Conservation (phyloP, 2,329 filamentous ascomycete genomes). For the Tolypocladium endophyticum region DNA sequence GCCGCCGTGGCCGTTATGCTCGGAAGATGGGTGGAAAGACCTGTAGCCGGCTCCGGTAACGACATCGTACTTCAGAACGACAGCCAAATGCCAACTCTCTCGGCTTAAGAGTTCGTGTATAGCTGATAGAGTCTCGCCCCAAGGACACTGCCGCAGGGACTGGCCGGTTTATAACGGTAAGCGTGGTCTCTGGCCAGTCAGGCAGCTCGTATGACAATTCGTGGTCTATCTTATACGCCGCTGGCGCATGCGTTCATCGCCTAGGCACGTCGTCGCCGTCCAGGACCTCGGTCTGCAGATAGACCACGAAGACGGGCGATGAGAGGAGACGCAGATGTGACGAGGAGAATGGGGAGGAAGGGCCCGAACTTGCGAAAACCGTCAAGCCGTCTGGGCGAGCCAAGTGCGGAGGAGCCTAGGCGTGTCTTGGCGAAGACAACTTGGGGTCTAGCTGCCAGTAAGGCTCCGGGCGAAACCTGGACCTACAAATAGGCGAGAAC, state of each 20-base stretch:
- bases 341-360: neutral
- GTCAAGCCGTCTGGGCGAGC: neutral
- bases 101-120: neutral
- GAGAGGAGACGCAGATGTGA: neutral
- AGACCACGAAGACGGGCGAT: neutral
- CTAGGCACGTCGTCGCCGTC: neutral
- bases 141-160: neutral
- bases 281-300: neutral
- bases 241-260: neutral
- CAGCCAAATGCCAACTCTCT: neutral
- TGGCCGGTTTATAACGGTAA: neutral
- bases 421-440: neutral
- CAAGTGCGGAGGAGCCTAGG: neutral
- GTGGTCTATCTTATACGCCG: neutral
- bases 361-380: neutral
- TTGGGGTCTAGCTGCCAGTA: neutral
- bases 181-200: neutral
- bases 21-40: neutral
- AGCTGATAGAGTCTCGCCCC: neutral
- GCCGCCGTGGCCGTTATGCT: conserved; percentile 1
- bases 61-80: conserved; percentile 4
- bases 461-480: neutral
- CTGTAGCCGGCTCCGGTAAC: neutral
- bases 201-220: neutral
- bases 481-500: neutral